Evolutionary conservation across 2,329 filamentous ascomycete genomes (phyloP), one percentile per base, ranked within the genome.

Genomic region (Falciphora oryzae): DNA sequence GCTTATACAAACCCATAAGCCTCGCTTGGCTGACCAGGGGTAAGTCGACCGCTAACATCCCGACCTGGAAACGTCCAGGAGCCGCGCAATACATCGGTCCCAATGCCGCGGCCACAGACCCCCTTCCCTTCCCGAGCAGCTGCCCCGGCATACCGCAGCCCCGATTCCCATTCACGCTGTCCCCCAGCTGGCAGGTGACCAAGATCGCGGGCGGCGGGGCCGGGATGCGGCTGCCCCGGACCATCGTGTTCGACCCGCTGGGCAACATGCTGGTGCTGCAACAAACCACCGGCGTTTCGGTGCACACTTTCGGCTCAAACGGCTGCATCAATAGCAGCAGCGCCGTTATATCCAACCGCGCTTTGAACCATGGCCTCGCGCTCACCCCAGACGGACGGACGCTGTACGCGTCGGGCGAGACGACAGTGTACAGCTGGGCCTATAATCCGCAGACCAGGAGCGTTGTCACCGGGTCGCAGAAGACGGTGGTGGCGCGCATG

Each of bases 361-460:
- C 66, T 44, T 71, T 77, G 11, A 80, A 78, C 70, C 78, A 79
- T 67, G 77, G 76, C 14, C 72, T 79, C 56, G 72, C 72, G 53
- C 70, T 80, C 60, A 75, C 75, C 0, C 76, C 76, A 2, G 77
- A 78, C 63, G 74, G 77, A 63, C 74, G 67, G 67, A 77, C 74
- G 13, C 65, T 79, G 32, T 78, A 77, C 63, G 77, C 77, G 50
- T 76, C 74, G 64, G 75, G 74, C 56, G 74, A 77, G 69, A 75
- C 73, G 22, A 72, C 75, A 1, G 82, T 82, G 10, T 88, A 79
- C 72, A 77, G 80, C 29, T 89, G 85, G 83, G 73, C 75, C 50
- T 90, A 89, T 70, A 78, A 88, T 71, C 72, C 81, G 11, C 72
- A 73, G 7, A 75, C 78, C 7, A 76, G 78, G 63, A 81, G 80